Evolutionary conservation across 768 basidiomycete genomes (phyloP), one percentile per base, ranked within the genome.

Genomic region (Mycena floridula): DNA sequence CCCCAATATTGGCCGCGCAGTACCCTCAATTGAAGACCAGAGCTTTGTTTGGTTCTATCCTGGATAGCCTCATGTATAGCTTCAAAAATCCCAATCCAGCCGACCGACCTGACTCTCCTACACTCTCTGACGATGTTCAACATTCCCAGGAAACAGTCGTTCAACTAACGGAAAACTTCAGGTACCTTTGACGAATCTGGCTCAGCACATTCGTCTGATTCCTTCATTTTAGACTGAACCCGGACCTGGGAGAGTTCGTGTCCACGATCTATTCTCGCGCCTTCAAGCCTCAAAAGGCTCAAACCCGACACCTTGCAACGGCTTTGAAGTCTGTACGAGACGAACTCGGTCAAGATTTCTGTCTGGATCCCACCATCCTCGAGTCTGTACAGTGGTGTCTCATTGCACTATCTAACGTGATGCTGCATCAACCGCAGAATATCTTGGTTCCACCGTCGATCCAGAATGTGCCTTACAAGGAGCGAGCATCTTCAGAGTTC

Each of bases 211-310:
- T 51, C 13, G 35, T 26, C 37, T 7, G 3, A 30, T 43, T 21
- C 9, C 21, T 41, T 18, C 30, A 16, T 43, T 18, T 24, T 39
- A 76, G 74, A 36, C 56, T 77, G 37, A 77, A 76, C 45, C 68
- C 72, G 3, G 75, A 77, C 45, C 59, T 77, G 7, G 73, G 73
- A n/a, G 71, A 72, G 41, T 77, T 76, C 49, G 68, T 77, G 4
- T 70, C 73, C 0, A 75, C 70, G 0, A 77, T 76, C 21, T 77
- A 77, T 50, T 64, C 68, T 4, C 59, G 68, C 24, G 63, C 66
- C 21, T 75, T 76, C 54, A 72, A 67, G 45, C 64, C 72, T 1
- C 72, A 74, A 57, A 77, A 74, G 46, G 54, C 60, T 2, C 73
- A 76, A 51, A 59, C 65, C 5, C 59, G 60, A 7, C 62, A 68